A percentile compares a stretch with the other conserved stretches of the same genome.
These are phyloP conservation scores for Colletotrichum filicis DNA, from an alignment of 2,329 filamentous ascomycete genomes.

Conservation along the genomic window DNA sequence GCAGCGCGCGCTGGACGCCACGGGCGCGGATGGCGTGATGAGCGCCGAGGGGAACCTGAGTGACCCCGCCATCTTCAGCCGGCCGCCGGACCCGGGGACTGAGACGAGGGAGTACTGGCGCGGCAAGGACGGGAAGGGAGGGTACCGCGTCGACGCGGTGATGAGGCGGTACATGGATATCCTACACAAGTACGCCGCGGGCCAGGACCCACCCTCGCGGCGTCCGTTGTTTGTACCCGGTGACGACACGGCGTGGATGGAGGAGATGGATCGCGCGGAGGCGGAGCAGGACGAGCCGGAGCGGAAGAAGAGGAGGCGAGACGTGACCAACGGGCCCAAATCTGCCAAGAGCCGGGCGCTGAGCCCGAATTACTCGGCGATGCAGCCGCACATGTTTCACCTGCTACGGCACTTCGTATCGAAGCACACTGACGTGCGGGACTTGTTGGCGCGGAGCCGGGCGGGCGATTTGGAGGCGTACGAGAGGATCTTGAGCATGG, in stretches of 20 bases:
- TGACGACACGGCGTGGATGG: constrained; percentile 60
- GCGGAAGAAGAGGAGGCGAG: constrained; percentile 62
- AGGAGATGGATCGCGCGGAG: constrained; percentile 41
- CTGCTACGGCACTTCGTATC: constrained; percentile 85
- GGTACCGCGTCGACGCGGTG: constrained; percentile 89
- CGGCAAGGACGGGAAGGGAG: constrained; percentile 80
- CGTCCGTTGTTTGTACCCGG: constrained; percentile 79
- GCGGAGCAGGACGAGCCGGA: constrained; percentile 58
- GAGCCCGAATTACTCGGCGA: constrained; percentile 81
- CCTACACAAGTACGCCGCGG: constrained; percentile 81
- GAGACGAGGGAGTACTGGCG: constrained; percentile 85
- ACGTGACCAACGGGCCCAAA: constrained; percentile 35
- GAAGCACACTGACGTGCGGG: constrained; percentile 83
- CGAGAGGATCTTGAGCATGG: constrained; percentile 79
- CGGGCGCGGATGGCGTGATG: constrained; percentile 94
- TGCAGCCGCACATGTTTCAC: constrained; percentile 95
- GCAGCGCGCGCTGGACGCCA: constrained; percentile 79
- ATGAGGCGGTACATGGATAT: constrained; percentile 92
- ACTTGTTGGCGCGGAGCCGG: constrained; percentile 78
- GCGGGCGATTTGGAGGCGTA: constrained; percentile 80
- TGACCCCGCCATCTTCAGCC: constrained; percentile 87
- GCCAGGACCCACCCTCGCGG: constrained; percentile 71
- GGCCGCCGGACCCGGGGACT: constrained; percentile 67
- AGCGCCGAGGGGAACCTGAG: constrained; percentile 95
- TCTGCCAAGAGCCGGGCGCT: constrained; percentile 51